Percentiles rank a stretch among this genome's conserved stretches.
phyloP scores from a whole-genome alignment of 495 filamentous ascomycete species.

The Pseudomonodictys pantanalensis region DNA sequence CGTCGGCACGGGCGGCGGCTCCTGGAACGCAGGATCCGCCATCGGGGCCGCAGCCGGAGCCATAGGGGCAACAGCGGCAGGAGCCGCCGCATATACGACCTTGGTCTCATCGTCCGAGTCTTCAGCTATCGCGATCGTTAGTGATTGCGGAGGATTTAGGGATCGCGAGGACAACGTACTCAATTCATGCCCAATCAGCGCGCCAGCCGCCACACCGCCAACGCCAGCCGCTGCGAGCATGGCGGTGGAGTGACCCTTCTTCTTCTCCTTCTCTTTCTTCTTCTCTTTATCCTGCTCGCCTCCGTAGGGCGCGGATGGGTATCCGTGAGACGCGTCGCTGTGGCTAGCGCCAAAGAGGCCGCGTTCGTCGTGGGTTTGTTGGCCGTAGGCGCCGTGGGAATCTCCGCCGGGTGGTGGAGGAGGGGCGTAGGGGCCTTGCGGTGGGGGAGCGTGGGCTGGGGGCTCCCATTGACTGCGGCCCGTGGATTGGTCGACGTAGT shows the following conservation, averaged over 20 bases:
- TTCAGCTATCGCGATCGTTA: slow-evolving; percentile 3
- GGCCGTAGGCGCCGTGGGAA: not conserved
- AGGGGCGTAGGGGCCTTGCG: slow-evolving; percentile 13
- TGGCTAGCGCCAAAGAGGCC: slow-evolving; percentile 19
- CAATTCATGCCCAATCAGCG: slow-evolving; percentile 17
- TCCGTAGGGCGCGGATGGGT: not conserved
- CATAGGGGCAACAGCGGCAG: not conserved
- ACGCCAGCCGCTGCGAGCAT: slow-evolving; percentile 18
- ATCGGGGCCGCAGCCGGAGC: slow-evolving; percentile 1
- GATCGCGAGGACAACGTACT: slow-evolving; percentile 2
- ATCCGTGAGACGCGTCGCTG: not conserved
- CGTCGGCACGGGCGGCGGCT: slow-evolving; percentile 19
- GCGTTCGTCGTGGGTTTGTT: slow-evolving; percentile 7
- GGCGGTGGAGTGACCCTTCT: slow-evolving; percentile 14
- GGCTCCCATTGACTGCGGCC: slow-evolving; percentile 38
- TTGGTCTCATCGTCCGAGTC: slow-evolving; percentile 20
- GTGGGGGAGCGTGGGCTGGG: slow-evolving; percentile 5
- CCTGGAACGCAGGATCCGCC: slow-evolving; percentile 8
- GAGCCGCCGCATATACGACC: not conserved
- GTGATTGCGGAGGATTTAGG: not conserved
- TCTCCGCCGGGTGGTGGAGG: slow-evolving; percentile 6
- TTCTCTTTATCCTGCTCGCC: slow-evolving; percentile 2
- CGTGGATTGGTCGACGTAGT: slow-evolving; percentile 34
- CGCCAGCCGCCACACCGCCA: slow-evolving; percentile 19
- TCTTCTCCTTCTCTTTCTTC: slow-evolving; percentile 19